phyloP scores from a whole-genome alignment of 108 stramenopile genomes.

The Cafeteria roenbergensis region DNA sequence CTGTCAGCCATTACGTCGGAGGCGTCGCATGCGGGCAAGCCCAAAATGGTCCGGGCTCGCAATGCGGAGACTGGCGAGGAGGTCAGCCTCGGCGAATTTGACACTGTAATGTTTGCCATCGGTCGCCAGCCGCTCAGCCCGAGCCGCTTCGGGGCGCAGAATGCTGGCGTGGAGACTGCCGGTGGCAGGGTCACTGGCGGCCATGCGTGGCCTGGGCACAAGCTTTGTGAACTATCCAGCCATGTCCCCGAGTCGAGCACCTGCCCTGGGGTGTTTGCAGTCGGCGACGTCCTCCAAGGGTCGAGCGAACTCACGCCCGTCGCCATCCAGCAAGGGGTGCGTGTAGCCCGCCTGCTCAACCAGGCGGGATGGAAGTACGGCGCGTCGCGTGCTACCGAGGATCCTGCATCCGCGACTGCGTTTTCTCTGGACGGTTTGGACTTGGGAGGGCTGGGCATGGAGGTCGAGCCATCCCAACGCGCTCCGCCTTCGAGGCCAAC shows the following conservation, averaged over 20 bases:
- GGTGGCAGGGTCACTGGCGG: slow-evolving; percentile 13
- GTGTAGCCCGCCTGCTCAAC: slow-evolving; percentile 33
- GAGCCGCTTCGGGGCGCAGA: slow-evolving; percentile 23
- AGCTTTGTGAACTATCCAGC: slow-evolving; percentile 22
- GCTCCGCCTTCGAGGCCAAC: slow-evolving; percentile 65
- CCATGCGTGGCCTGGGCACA: no score
- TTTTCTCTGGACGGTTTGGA: no score
- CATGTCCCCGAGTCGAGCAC: slow-evolving; percentile 28
- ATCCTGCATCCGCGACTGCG: no score
- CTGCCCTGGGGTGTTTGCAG: slow-evolving; percentile 31
- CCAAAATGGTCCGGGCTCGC: slow-evolving; percentile 23
- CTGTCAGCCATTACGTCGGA: not conserved
- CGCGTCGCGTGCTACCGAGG: not conserved
- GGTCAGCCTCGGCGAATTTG: slow-evolving; percentile 28
- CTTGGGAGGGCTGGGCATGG: no score
- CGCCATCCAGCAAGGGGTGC: slow-evolving; percentile 34
- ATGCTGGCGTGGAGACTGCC: slow-evolving; percentile 13
- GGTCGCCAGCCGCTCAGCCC: slow-evolving; percentile 28
- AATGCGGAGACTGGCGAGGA: not conserved
- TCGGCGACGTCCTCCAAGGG: slow-evolving; percentile 34
- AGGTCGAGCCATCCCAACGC: no score
- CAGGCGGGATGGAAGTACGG: slow-evolving; percentile 10
- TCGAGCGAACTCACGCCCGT: slow-evolving; percentile 39
- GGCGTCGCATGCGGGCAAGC: slow-evolving; percentile 30
- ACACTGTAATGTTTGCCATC: slow-evolving; percentile 35